Evolutionary conservation across 2,329 filamentous ascomycete species (phyloP).

Genomic region (Cordyceps farinosa): DNA sequence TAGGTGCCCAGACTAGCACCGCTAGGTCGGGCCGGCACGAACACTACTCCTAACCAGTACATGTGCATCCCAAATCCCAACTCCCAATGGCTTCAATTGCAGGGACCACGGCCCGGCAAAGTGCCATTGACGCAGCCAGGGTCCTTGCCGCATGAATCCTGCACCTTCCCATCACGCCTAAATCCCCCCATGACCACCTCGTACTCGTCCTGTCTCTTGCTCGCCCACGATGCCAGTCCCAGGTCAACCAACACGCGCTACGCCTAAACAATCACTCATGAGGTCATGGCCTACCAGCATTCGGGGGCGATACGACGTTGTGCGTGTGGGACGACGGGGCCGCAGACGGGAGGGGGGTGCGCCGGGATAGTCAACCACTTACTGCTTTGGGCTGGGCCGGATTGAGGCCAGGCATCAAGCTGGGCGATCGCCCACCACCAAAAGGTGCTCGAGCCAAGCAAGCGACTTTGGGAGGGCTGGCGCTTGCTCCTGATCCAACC

Average conservation of each 20-base stretch:
- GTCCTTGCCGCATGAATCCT: neutral
- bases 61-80: neutral
- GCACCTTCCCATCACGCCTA: neutral
- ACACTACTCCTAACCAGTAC: neutral
- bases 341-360: neutral
- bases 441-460: neutral
- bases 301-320: neutral
- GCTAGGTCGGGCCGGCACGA: neutral
- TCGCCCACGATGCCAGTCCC: neutral
- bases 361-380: neutral
- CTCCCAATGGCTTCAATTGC: neutral
- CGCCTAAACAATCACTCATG: neutral
- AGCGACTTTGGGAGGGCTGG: neutral
- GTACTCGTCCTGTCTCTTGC: neutral
- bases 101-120: neutral
- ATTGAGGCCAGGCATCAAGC: constrained; percentile 3
- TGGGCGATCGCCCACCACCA: neutral
- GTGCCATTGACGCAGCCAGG: neutral
- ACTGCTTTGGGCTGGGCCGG: neutral
- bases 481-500: neutral
- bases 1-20: neutral
- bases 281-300: neutral
- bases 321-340: constrained; percentile 3
- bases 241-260: constrained; percentile 1
- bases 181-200: neutral